Evolutionary conservation across 805 yeast species (phyloP).

Genomic region (Spathaspora boniae): DNA sequence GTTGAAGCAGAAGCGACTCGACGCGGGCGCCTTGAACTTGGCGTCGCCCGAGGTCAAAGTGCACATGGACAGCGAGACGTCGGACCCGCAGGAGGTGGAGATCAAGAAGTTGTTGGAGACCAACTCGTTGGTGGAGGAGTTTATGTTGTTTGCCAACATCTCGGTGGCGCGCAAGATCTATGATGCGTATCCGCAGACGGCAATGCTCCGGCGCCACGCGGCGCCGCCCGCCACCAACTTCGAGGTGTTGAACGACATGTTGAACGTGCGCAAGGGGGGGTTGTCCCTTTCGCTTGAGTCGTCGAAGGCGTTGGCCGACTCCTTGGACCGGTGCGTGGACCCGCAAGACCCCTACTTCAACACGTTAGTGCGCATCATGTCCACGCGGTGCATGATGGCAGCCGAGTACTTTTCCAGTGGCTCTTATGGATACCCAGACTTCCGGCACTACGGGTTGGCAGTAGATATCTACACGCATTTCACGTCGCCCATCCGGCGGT

Average conservation of each 20-base stretch:
- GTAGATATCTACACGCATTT: slow-evolving; percentile 97
- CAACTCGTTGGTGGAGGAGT: slow-evolving; percentile 95
- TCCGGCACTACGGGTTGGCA: slow-evolving; percentile 95
- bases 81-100: slow-evolving; percentile 95
- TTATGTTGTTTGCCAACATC: slow-evolving; percentile 95
- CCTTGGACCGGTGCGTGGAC: slow-evolving; percentile 85
- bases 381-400: slow-evolving; percentile 98
- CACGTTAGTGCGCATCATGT: slow-evolving; percentile 90
- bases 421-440: slow-evolving; percentile 82
- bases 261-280: slow-evolving; percentile 68
- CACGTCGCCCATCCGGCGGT: slow-evolving; percentile 97
- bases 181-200: slow-evolving; percentile 94
- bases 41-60: slow-evolving; percentile 99
- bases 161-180: slow-evolving; percentile 91
- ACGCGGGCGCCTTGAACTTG: slow-evolving; percentile 92
- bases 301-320: slow-evolving; percentile 89
- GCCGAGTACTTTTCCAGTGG: slow-evolving; percentile 97
- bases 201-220: slow-evolving; percentile 96
- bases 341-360: slow-evolving; percentile 85
- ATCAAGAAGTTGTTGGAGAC: slow-evolving; percentile 85
- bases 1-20: slow-evolving; percentile 79
- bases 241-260: slow-evolving; percentile 84
- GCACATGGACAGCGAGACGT: slow-evolving; percentile 93
- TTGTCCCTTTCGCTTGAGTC: slow-evolving; percentile 75
- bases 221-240: slow-evolving; percentile 96